phyloP scores from a whole-genome alignment of 345 rosid species.

The Lepidium aucheri region DNA sequence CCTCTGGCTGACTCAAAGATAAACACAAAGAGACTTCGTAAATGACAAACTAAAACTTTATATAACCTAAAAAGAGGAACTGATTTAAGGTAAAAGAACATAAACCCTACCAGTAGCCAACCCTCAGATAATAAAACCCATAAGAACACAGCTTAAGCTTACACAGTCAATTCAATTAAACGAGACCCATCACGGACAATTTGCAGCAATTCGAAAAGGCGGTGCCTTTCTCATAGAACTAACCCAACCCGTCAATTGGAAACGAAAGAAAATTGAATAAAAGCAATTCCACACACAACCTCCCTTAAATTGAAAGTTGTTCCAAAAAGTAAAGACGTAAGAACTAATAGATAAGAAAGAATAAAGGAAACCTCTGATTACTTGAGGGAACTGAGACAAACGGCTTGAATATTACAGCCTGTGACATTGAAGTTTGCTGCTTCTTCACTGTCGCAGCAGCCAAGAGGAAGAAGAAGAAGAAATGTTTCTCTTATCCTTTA shows the following conservation, averaged over 20 bases:
- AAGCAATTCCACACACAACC: not conserved
- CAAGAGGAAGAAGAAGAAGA: constrained; percentile 6
- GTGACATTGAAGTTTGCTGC: constrained; percentile 25
- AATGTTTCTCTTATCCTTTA: constrained; percentile 15
- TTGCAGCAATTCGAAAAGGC: not conserved
- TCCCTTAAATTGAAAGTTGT: not conserved
- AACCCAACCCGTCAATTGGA: not conserved
- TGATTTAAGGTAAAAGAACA: not conserved
- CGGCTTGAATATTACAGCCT: constrained; percentile 27
- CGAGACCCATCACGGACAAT: not conserved
- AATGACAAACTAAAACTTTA: not conserved
- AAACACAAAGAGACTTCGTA: constrained; percentile 2
- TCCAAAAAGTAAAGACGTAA: not conserved
- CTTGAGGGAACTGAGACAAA: constrained; percentile 31
- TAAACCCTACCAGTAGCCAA: constrained; percentile 4
- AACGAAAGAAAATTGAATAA: not conserved
- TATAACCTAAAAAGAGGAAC: not conserved
- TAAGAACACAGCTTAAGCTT: not conserved
- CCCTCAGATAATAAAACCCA: not conserved
- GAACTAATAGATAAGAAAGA: not conserved
- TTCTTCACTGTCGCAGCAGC: constrained; percentile 1
- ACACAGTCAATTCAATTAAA: not conserved
- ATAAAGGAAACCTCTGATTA: constrained; percentile 29
- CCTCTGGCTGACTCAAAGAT: constrained; percentile 21
- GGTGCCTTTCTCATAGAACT: not conserved